Base-by-base conservation (phyloP, 108 stramenopile genomes). In the Nitzschia sp. region DNA sequence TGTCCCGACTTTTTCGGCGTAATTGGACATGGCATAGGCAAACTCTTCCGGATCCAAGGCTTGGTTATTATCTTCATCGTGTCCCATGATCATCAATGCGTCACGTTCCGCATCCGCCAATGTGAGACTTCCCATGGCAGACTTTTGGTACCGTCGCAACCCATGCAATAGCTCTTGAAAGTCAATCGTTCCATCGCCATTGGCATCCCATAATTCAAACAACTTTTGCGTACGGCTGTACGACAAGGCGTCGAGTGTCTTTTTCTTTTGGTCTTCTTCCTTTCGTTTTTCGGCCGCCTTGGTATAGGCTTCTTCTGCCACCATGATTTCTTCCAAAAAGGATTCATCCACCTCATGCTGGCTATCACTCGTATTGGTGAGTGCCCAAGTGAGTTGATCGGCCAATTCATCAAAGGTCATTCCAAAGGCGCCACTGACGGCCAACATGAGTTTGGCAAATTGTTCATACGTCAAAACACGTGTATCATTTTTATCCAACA, bases 401-500 rank as follows among this genome's bases (percentile, higher is more conserved):
- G 69, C 74, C 44, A 80, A 35, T 53, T 66, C 62, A 16, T 72
- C 74, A 72, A 80, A 80, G 21, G 58, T 48, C 57, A 66, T 71
- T 13, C 64, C 66, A 34, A 69, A 63, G 34, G 75, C 70, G 2
- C 70, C 74, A 26, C 63, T 28, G 17, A 80, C 64, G 13, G 64
- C 66, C 65, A 76, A 50, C 5, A 80, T 73, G 2, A 80, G 59
- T 47, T 62, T 65, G 21, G 74, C 79, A 62, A 80, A 80, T 29
- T 71, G 46, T 41, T 73, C 68, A 30, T 76, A 80, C 2, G 47
- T 63, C 0, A 80, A 53, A 0, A 60, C 58, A 23, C 79, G 74
- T 52, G 67, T 22, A 56, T 80, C 73, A 53, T 80, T 63, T 44
- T 63, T 52, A 46, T 75, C 80, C 65, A 74, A 68, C 79, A 80